phyloP scores from a whole-genome alignment of 176 grass and related monocot genomes.

The Triticum monococcum region DNA sequence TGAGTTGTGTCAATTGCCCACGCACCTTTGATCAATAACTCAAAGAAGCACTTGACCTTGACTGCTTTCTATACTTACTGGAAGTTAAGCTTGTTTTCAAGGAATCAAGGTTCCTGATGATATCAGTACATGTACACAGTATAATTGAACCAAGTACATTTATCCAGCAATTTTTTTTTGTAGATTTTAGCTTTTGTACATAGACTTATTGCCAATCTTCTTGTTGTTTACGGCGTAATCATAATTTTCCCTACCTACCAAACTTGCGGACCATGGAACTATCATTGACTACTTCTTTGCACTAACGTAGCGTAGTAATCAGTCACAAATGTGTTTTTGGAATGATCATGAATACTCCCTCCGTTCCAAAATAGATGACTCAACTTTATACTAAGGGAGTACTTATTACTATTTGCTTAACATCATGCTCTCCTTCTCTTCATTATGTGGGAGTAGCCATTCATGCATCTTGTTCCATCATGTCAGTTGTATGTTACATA shows the following conservation, averaged over 20 bases:
- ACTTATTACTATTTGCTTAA: neutral
- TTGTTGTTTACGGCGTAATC: neutral
- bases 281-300: neutral
- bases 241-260: neutral
- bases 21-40: neutral
- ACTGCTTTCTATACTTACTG: constrained; percentile 2
- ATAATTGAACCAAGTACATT: neutral
- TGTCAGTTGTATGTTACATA: neutral
- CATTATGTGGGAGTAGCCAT: neutral
- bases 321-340: constrained; percentile 12
- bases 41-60: neutral
- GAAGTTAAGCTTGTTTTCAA: neutral
- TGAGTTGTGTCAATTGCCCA: neutral
- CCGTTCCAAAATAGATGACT: no score
- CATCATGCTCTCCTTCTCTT: neutral
- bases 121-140: neutral
- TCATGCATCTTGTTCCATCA: constrained; percentile 7
- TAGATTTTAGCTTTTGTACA: neutral
- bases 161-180: neutral
- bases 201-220: neutral
- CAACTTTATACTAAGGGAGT: no score
- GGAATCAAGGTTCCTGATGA: neutral
- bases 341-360: neutral
- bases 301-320: neutral
- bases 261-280: neutral